Conservation (phyloP, 1,284 basidiomycete genomes). For the Cystobasidiaceae sp. region DNA sequence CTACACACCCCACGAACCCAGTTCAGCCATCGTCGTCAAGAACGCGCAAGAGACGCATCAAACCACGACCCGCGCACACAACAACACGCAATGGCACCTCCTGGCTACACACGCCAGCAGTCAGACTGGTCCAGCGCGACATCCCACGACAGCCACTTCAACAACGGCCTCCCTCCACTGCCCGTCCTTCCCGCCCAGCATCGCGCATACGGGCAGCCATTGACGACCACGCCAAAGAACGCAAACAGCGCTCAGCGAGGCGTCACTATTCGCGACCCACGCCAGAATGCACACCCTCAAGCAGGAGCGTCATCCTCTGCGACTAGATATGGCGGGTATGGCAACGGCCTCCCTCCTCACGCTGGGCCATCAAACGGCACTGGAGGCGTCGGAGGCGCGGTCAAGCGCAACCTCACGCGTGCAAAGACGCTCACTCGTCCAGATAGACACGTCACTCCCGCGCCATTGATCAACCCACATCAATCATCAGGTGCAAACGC, state of each 20-base stretch:
- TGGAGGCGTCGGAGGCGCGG: slow-evolving; percentile 1
- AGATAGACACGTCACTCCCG: slow-evolving; percentile 85
- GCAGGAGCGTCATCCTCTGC: not conserved
- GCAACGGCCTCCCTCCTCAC: not conserved
- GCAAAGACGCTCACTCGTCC: slow-evolving; percentile 94
- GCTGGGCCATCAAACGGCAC: not conserved
- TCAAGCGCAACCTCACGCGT: slow-evolving; percentile 49
- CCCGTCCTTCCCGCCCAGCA: not conserved
- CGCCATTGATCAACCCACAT: slow-evolving; percentile 76
- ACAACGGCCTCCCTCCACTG: not conserved
- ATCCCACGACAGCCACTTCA: not conserved
- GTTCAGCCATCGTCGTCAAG: too few relatives aligned
- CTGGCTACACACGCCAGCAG: slow-evolving; percentile 15
- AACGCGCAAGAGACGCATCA: too few relatives aligned
- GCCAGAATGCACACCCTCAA: too few relatives aligned
- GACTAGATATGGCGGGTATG: not conserved
- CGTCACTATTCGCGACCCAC: too few relatives aligned
- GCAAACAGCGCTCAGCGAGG: too few relatives aligned
- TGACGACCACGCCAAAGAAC: too few relatives aligned
- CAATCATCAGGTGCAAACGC: slow-evolving; percentile 11
- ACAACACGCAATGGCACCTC: slow-evolving; percentile 11
- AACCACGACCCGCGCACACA: too few relatives aligned
- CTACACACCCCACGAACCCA: too few relatives aligned
- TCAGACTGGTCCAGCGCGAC: slow-evolving; percentile 18
- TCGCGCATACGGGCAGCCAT: too few relatives aligned